Conservation (phyloP, 2,329 filamentous ascomycete genomes). For the Aspergillus sclerotialis region DNA sequence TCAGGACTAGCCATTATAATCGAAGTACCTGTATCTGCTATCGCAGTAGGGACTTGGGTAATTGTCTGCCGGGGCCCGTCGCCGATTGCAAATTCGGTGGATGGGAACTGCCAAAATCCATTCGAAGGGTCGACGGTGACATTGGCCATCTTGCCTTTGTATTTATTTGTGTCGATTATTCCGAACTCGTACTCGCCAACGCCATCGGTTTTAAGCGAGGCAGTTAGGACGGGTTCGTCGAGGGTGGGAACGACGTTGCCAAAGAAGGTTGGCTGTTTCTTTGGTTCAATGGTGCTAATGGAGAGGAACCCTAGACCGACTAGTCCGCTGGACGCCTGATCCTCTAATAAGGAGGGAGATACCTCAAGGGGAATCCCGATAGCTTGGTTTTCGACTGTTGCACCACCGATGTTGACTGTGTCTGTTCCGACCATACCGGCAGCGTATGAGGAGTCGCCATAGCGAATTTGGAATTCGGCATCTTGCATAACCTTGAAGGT, state of each 20-base stretch:
- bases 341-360: conserved; percentile 51
- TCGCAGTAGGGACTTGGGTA: conserved; percentile 37
- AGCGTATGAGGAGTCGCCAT: conserved; percentile 61
- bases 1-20: conserved; percentile 54
- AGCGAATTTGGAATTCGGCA: conserved; percentile 56
- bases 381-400: conserved; percentile 55
- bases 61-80: conserved; percentile 30
- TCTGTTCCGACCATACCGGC: conserved; percentile 60
- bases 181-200: conserved; percentile 69
- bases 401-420: conserved; percentile 60
- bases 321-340: conserved; percentile 60
- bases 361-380: conserved; percentile 59
- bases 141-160: conserved; percentile 56
- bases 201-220: conserved; percentile 54
- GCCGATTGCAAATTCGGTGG: conserved; percentile 51
- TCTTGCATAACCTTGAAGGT: conserved; percentile 45
- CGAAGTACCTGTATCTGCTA: conserved; percentile 64
- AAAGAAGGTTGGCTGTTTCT: conserved; percentile 64
- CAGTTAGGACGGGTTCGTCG: conserved; percentile 62
- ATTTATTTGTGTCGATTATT: conserved; percentile 57
- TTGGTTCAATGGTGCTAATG: conserved; percentile 59
- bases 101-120: conserved; percentile 65
- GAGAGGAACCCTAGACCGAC: conserved; percentile 60
- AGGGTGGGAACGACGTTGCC: conserved; percentile 59
- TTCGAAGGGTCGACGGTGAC: conserved; percentile 53